phyloP scores from a whole-genome alignment of 2,329 filamentous ascomycete species.

The Alternaria gansuensis region DNA sequence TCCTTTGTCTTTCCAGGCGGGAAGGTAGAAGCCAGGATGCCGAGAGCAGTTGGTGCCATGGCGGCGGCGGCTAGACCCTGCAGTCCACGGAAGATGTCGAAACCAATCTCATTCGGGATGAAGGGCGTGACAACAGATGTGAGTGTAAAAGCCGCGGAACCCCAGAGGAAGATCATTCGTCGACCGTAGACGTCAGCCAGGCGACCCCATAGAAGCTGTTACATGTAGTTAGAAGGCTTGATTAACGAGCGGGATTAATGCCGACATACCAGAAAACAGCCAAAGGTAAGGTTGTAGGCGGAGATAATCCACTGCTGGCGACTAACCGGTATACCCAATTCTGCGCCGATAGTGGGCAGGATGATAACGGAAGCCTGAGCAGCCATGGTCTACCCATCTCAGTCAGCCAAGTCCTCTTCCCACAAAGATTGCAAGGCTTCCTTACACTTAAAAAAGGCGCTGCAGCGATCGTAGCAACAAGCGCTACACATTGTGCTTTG shows the following conservation, averaged over 20 bases:
- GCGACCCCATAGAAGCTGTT: slow-evolving; percentile 69
- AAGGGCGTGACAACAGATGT: slow-evolving; percentile 70
- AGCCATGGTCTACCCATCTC: slow-evolving; percentile 64
- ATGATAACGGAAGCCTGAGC: slow-evolving; percentile 69
- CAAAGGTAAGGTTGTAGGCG: slow-evolving; percentile 71
- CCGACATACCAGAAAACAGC: slow-evolving; percentile 64
- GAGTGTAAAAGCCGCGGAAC: slow-evolving; percentile 69
- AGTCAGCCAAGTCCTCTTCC: not conserved
- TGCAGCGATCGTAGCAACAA: slow-evolving; percentile 40
- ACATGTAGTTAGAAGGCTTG: too few species aligned
- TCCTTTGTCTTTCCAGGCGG: slow-evolving; percentile 74
- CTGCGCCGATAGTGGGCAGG: slow-evolving; percentile 67
- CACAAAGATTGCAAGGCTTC: fast-evolving
- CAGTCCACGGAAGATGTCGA: slow-evolving; percentile 71
- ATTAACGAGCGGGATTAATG: too few species aligned
- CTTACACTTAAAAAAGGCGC: slow-evolving; percentile 49
- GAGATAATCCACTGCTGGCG: slow-evolving; percentile 73
- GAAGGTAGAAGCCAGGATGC: slow-evolving; percentile 73
- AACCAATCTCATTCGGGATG: slow-evolving; percentile 71
- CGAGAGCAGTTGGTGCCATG: slow-evolving; percentile 75
- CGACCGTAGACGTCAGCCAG: slow-evolving; percentile 74
- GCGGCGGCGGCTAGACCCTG: slow-evolving; percentile 74
- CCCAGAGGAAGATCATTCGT: slow-evolving; percentile 70
- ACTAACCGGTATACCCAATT: slow-evolving; percentile 65
- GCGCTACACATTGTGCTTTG: slow-evolving; percentile 41